Evolutionary conservation across 2,329 filamentous ascomycete species (phyloP).

Genomic region (Paramyrothecium sp.): DNA sequence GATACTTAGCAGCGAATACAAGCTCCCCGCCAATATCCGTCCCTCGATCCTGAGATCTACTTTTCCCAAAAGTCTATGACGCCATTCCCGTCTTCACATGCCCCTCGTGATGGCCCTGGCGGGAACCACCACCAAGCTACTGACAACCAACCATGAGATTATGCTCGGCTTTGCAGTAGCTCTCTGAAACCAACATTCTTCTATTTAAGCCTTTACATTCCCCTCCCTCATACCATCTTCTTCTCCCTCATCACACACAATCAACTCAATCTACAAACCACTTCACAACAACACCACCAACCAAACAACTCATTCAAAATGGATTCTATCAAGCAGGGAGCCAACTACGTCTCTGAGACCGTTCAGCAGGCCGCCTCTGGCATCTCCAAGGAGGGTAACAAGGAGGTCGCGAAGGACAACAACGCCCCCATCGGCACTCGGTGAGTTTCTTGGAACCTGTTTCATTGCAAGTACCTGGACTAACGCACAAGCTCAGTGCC

Average conservation of each 20-base stretch:
- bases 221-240: not conserved
- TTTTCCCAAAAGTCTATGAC: conserved; percentile 5
- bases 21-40: not conserved
- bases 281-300: conserved; percentile 4
- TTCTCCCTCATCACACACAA: conserved; percentile 11
- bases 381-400: conserved; percentile 68
- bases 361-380: conserved; percentile 55
- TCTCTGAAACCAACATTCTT: not conserved
- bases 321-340: conserved; percentile 58
- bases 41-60: too few species aligned
- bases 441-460: conserved; percentile 25
- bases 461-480: not conserved
- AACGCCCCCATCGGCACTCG: conserved; percentile 53
- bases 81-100: conserved; percentile 2
- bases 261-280: conserved; percentile 8
- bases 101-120: not conserved
- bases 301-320: conserved; percentile 32
- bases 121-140: not conserved
- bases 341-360: conserved; percentile 65
- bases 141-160: not conserved
- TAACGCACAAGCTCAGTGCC: conserved; percentile 29
- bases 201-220: conserved; percentile 17
- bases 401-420: conserved; percentile 63
- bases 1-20: not conserved
- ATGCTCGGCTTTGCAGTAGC: not conserved